These are phyloP conservation scores for Solanum ahanhuiri DNA, from an alignment of 257 asterid genomes.

Conservation along the genomic window DNA sequence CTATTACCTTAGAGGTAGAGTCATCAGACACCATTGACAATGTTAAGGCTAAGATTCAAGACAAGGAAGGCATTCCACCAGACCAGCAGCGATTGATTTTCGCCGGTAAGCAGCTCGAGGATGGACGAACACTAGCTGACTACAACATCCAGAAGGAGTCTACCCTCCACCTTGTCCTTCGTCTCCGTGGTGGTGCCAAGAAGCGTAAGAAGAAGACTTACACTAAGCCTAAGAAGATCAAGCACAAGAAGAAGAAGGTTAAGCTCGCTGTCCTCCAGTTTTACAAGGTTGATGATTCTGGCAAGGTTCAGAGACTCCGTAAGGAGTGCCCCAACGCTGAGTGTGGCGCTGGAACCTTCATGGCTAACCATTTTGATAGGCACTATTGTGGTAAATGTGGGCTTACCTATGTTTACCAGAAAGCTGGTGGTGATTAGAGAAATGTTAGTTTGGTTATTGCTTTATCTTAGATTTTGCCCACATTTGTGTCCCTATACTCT, in stretches of 20 bases:
- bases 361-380: constrained; percentile 34
- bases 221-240: constrained; percentile 33
- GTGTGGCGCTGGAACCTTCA: constrained; percentile 31
- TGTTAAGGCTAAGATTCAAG: constrained; percentile 26
- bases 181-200: constrained; percentile 34
- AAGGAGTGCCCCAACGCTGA: constrained; percentile 33
- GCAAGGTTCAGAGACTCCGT: constrained; percentile 27
- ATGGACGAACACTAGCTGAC: constrained; percentile 31
- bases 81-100: constrained; percentile 27
- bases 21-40: constrained; percentile 30
- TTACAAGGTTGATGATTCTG: constrained; percentile 29
- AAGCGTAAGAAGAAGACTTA: constrained; percentile 37
- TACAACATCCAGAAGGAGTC: constrained; percentile 38
- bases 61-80: constrained; percentile 29
- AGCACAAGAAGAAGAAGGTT: constrained; percentile 32
- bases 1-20: constrained; percentile 33
- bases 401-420: constrained; percentile 35
- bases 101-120: constrained; percentile 32
- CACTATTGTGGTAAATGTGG: constrained; percentile 34
- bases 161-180: constrained; percentile 30
- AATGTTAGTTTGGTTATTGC: background rate
- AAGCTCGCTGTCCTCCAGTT: constrained; percentile 27
- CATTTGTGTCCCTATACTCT: background rate
- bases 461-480: background rate
- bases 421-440: constrained; percentile 22